phyloP scores from a whole-genome alignment of 2,329 filamentous ascomycete genomes.

The Sclerotinia trifoliorum region DNA sequence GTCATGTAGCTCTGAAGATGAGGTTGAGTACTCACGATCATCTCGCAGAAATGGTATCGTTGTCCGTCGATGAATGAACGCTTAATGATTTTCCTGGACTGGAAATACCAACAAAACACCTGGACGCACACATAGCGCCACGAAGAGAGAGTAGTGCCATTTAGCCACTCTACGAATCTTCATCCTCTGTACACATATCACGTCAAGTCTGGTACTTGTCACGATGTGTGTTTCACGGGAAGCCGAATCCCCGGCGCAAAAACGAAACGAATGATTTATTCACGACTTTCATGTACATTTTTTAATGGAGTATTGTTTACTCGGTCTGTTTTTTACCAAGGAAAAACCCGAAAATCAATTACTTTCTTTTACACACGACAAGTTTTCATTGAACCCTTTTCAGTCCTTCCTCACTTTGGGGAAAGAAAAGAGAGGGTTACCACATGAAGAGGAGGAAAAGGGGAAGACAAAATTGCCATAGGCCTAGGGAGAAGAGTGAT shows the following conservation, averaged over 20 bases:
- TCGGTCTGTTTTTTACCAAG: not conserved
- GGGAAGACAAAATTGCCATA: constrained; percentile 5
- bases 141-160: constrained; percentile 14
- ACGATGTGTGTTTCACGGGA: constrained; percentile 30
- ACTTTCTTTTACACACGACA: not conserved
- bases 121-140: not conserved
- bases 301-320: not conserved
- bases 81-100: constrained; percentile 6
- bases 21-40: constrained; percentile 56
- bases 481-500: not conserved
- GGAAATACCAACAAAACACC: constrained; percentile 25
- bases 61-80: constrained; percentile 43
- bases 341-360: not conserved
- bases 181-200: constrained; percentile 27
- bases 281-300: constrained; percentile 17
- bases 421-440: constrained; percentile 9
- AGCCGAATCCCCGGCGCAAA: constrained; percentile 38
- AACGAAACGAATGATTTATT: constrained; percentile 8
- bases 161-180: constrained; percentile 1
- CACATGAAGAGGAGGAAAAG: constrained; percentile 20
- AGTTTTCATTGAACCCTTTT: constrained; percentile 15
- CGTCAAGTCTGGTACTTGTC: constrained; percentile 32
- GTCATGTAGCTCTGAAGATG: constrained; percentile 66
- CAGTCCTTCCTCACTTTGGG: not conserved
- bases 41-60: constrained; percentile 65